Conservation (phyloP, 2,329 filamentous ascomycete genomes). For the Nectriaceae sp. region DNA sequence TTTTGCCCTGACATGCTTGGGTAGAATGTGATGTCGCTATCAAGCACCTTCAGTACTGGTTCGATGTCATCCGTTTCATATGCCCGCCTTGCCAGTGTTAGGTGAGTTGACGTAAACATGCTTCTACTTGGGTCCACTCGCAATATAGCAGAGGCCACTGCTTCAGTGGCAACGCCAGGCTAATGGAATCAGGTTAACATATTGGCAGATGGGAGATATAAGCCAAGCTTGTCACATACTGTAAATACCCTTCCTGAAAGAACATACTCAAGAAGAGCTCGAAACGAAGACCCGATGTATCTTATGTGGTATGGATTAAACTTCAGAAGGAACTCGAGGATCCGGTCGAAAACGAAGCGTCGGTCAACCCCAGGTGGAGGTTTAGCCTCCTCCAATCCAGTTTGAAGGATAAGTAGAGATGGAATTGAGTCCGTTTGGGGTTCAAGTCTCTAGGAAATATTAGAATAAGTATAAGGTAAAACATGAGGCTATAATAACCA, state of each 20-base stretch:
- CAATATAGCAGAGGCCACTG: slow-evolving; percentile 56
- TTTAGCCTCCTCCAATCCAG: not conserved
- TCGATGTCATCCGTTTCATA: slow-evolving; percentile 55
- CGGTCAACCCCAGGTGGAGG: slow-evolving; percentile 33
- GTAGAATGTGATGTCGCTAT: slow-evolving; percentile 67
- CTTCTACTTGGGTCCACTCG: slow-evolving; percentile 67
- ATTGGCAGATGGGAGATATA: slow-evolving; percentile 7
- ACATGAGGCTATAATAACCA: not conserved
- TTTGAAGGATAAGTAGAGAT: slow-evolving; percentile 49
- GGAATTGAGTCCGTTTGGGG: slow-evolving; percentile 53
- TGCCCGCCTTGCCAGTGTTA: slow-evolving; percentile 59
- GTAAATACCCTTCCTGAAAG: slow-evolving; percentile 42
- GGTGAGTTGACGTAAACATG: slow-evolving; percentile 66
- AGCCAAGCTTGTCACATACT: slow-evolving; percentile 34
- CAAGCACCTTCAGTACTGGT: slow-evolving; percentile 60
- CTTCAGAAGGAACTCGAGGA: slow-evolving; percentile 46
- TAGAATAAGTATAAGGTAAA: not conserved
- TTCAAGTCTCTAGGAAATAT: slow-evolving; percentile 44
- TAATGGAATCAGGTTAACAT: slow-evolving; percentile 25
- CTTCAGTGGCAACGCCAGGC: slow-evolving; percentile 48
- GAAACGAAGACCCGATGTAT: slow-evolving; percentile 48
- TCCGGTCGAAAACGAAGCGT: slow-evolving; percentile 40
- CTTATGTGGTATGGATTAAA: slow-evolving; percentile 56
- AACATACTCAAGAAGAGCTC: slow-evolving; percentile 45
- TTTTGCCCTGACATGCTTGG: slow-evolving; percentile 47